phyloP scores from a whole-genome alignment of 2,329 filamentous ascomycete genomes.

The Trichoderma polysporum region DNA sequence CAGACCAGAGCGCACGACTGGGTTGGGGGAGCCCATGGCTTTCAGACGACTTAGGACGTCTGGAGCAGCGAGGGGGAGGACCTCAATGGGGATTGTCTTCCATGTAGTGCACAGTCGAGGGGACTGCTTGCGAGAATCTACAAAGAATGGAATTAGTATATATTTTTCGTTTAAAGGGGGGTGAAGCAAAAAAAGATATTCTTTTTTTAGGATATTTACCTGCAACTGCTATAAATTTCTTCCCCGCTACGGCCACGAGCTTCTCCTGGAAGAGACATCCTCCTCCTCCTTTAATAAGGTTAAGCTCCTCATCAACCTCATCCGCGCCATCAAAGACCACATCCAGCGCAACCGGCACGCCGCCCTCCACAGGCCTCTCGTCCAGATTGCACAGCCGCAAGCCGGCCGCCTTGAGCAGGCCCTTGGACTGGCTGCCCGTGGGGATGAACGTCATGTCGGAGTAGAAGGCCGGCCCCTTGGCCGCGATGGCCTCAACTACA shows the following conservation, averaged over 20 bases:
- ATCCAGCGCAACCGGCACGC: conserved; percentile 61
- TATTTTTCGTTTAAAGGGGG: too few relatives aligned
- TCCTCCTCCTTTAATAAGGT: conserved; percentile 96
- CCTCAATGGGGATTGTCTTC: conserved; percentile 89
- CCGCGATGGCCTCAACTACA: conserved; percentile 77
- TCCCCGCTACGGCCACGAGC: conserved; percentile 80
- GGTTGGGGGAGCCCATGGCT: conserved; percentile 69
- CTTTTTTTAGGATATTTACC: conserved; percentile 45
- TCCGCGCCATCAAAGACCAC: conserved; percentile 96
- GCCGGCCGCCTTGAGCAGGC: conserved; percentile 77
- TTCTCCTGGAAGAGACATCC: conserved; percentile 99
- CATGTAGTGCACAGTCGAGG: conserved; percentile 71
- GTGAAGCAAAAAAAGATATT: too few relatives aligned
- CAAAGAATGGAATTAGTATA: neutral
- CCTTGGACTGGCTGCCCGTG: conserved; percentile 86
- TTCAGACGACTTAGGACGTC: conserved; percentile 72
- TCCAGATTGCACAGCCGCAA: conserved; percentile 77
- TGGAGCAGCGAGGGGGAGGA: conserved; percentile 78
- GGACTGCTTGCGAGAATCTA: conserved; percentile 88
- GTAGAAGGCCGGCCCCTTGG: conserved; percentile 54
- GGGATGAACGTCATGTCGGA: conserved; percentile 79
- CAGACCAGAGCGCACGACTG: conserved; percentile 69
- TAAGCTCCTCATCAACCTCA: conserved; percentile 91
- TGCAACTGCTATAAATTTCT: conserved; percentile 84
- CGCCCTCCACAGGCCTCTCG: conserved; percentile 56